phyloP scores from a whole-genome alignment of 148 eudicot genomes.

The Rhododendron vialii region DNA sequence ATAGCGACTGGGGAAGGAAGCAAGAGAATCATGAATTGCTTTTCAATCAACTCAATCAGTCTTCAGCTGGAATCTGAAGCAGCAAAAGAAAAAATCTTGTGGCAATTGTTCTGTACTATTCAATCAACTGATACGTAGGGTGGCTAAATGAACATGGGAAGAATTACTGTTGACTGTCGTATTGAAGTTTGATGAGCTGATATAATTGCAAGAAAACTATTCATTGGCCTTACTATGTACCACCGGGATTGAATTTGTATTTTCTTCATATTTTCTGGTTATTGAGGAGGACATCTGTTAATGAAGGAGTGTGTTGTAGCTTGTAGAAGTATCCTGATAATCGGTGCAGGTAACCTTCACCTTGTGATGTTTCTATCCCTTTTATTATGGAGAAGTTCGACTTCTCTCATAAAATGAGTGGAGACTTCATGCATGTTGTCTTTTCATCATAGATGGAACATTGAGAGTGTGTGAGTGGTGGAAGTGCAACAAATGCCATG shows the following conservation, averaged over 20 bases:
- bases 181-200: neutral
- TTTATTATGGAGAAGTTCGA: neutral
- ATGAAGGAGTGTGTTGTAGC: neutral
- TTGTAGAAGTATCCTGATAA: neutral
- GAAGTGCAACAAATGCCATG: neutral
- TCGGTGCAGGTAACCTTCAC: neutral
- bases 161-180: neutral
- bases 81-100: neutral
- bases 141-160: neutral
- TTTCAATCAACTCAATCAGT: neutral
- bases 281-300: neutral
- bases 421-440: neutral
- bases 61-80: neutral
- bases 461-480: neutral
- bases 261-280: neutral
- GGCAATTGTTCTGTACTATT: neutral
- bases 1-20: neutral
- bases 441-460: neutral
- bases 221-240: neutral
- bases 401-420: neutral
- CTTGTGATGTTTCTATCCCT: neutral
- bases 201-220: neutral
- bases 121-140: neutral
- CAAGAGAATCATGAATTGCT: conserved; percentile 1
- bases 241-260: neutral